phyloP scores from a whole-genome alignment of 768 basidiomycete species.

The Boletus sensibilis region DNA sequence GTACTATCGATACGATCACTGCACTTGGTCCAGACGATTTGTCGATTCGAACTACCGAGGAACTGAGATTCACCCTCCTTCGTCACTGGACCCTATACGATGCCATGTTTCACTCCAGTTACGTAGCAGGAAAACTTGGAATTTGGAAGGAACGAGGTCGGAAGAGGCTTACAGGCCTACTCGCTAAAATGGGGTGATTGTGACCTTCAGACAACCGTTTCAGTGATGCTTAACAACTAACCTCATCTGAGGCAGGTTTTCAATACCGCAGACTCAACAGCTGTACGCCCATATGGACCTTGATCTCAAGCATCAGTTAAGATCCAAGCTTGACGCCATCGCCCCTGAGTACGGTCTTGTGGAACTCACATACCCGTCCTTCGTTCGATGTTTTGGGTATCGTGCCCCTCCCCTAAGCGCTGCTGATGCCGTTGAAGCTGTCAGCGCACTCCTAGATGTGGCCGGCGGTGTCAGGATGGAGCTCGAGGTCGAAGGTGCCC shows the following conservation, averaged over 20 bases:
- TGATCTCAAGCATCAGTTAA: slow-evolving; percentile 80
- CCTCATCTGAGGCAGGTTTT: slow-evolving; percentile 62
- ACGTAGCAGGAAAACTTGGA: slow-evolving; percentile 91
- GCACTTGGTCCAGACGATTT: slow-evolving; percentile 79
- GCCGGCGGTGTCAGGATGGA: slow-evolving; percentile 90
- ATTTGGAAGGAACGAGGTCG: slow-evolving; percentile 96
- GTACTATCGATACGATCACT: slow-evolving; percentile 43
- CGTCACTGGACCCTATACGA: slow-evolving; percentile 99
- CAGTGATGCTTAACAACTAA: slow-evolving; percentile 3
- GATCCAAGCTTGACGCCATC: slow-evolving; percentile 80
- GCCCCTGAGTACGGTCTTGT: slow-evolving; percentile 94
- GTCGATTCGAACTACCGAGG: slow-evolving; percentile 79
- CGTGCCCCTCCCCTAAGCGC: slow-evolving; percentile 85
- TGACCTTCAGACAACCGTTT: not conserved
- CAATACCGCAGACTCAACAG: slow-evolving; percentile 91
- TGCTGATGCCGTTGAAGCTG: slow-evolving; percentile 88
- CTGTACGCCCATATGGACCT: slow-evolving; percentile 95
- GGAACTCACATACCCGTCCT: slow-evolving; percentile 92
- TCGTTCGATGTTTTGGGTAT: slow-evolving; percentile 90
- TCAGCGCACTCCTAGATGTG: slow-evolving; percentile 85
- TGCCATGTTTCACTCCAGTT: slow-evolving; percentile 96
- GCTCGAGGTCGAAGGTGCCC: slow-evolving; percentile 82
- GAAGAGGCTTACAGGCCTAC: slow-evolving; percentile 82
- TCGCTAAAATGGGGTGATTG: slow-evolving; percentile 97
- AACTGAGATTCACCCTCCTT: slow-evolving; percentile 91